Conservation (phyloP, 2,329 filamentous ascomycete genomes). For the Neofusicoccum kwambonambiense region DNA sequence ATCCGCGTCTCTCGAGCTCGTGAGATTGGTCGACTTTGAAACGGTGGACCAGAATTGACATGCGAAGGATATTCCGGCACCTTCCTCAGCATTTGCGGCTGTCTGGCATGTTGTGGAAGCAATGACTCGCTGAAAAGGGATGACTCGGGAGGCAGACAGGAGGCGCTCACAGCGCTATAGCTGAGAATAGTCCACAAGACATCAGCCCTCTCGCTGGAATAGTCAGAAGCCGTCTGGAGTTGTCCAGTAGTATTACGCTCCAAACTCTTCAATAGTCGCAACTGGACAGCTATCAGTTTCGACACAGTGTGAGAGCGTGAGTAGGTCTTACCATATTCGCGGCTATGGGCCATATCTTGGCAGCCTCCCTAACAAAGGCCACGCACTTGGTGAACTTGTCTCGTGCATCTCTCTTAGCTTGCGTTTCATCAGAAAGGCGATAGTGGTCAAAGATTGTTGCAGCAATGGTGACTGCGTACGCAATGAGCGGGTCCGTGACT, state of each 20-base stretch:
- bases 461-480: constrained; percentile 52
- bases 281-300: neutral
- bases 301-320: neutral
- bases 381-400: constrained; percentile 47
- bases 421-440: constrained; percentile 46
- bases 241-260: neutral
- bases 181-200: constrained; percentile 1
- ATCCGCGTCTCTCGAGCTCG: neutral
- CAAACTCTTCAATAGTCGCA: neutral
- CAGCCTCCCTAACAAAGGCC: constrained; percentile 42
- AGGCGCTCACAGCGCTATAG: constrained; percentile 1
- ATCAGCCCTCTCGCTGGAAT: neutral
- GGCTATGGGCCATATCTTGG: constrained; percentile 46
- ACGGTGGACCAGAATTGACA: neutral
- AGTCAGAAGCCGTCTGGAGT: neutral
- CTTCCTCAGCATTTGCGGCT: neutral
- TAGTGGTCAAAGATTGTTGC: constrained; percentile 56
- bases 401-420: constrained; percentile 42
- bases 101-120: neutral
- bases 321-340: constrained; percentile 29
- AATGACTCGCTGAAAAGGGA: neutral
- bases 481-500: constrained; percentile 48
- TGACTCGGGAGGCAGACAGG: neutral
- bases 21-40: neutral
- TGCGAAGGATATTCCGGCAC: neutral